These are phyloP conservation scores for Cerioporus squamosus DNA, from an alignment of 1,284 basidiomycete genomes.

Conservation along the genomic window DNA sequence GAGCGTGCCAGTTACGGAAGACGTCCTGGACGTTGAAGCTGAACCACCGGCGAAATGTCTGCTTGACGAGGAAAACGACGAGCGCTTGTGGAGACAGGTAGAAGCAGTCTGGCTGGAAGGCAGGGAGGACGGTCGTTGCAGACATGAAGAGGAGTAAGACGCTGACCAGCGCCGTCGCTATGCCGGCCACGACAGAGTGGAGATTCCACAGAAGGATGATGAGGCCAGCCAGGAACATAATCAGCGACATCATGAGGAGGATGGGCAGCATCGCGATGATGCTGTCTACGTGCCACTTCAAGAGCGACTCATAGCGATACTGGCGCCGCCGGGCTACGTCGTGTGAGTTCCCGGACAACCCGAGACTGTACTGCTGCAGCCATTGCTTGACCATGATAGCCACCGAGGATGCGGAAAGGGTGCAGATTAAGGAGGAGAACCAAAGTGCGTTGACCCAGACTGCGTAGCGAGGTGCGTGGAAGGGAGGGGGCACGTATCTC, in stretches of 20 bases:
- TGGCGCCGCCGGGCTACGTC: conserved; percentile 16
- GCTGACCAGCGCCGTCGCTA: conserved; percentile 19
- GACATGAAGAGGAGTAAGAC: conserved; percentile 20
- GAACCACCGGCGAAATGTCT: neutral
- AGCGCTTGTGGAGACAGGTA: conserved; percentile 34
- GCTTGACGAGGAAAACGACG: conserved; percentile 9
- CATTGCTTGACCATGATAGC: conserved; percentile 27
- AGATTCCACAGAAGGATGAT: conserved; percentile 18
- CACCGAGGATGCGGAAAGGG: conserved; percentile 17
- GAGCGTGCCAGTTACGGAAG: conserved; percentile 8
- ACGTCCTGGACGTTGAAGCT: neutral
- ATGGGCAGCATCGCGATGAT: conserved; percentile 20
- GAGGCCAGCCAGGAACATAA: conserved; percentile 23
- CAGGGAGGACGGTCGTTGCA: conserved; percentile 27
- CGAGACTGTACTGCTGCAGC: conserved; percentile 13
- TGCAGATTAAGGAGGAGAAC: conserved; percentile 20
- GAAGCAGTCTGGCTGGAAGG: conserved; percentile 25
- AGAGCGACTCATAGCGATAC: conserved; percentile 16
- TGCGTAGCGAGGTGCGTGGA: conserved; percentile 4
- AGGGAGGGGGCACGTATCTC: neutral
- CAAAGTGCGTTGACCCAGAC: conserved; percentile 25
- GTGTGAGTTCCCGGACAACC: conserved; percentile 6
- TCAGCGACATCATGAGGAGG: conserved; percentile 18
- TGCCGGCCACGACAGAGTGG: conserved; percentile 9
- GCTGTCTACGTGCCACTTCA: conserved; percentile 14